These are phyloP conservation scores for Hysterium pulicare DNA, from an alignment of 2,329 filamentous ascomycete species.

Conservation along the genomic window DNA sequence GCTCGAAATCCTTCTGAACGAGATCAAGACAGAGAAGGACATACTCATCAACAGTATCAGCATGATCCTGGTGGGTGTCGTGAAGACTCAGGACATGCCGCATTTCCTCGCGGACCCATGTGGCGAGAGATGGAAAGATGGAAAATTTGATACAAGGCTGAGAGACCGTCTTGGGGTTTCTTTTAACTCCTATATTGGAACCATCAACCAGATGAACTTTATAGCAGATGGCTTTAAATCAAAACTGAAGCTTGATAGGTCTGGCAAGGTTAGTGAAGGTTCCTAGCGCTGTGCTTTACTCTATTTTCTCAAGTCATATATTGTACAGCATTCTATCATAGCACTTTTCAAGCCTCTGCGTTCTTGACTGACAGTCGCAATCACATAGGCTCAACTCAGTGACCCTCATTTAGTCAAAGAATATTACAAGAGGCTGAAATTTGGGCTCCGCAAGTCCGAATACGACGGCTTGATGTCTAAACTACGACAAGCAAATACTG, in stretches of 20 bases:
- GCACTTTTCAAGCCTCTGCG: no score
- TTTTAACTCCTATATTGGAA: conserved; percentile 16
- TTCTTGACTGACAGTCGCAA: no score
- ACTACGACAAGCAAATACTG: conserved; percentile 18
- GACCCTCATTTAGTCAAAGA: conserved; percentile 21
- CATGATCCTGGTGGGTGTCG: conserved; percentile 18
- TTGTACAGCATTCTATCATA: no score
- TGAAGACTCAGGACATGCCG: conserved; percentile 17
- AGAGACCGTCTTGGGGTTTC: conserved; percentile 11
- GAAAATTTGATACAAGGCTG: conserved; percentile 12
- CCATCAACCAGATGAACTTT: conserved; percentile 9
- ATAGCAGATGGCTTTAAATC: conserved; percentile 12
- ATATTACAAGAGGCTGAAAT: conserved; percentile 26
- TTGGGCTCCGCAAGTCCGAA: conserved; percentile 23
- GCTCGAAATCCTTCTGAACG: conserved; percentile 17
- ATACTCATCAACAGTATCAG: conserved; percentile 28
- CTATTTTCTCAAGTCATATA: no score
- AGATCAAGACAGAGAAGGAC: conserved; percentile 18
- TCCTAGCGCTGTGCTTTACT: no score
- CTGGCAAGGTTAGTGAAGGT: conserved; percentile 11
- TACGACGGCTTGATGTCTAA: conserved; percentile 24
- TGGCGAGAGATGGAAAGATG: conserved; percentile 18
- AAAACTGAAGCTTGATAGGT: conserved; percentile 14
- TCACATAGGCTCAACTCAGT: conserved; percentile 21
- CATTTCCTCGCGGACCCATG: conserved; percentile 19